Evolutionary conservation across 2,329 filamentous ascomycete species (phyloP).

Genomic region (Huntiella abstrusa): DNA sequence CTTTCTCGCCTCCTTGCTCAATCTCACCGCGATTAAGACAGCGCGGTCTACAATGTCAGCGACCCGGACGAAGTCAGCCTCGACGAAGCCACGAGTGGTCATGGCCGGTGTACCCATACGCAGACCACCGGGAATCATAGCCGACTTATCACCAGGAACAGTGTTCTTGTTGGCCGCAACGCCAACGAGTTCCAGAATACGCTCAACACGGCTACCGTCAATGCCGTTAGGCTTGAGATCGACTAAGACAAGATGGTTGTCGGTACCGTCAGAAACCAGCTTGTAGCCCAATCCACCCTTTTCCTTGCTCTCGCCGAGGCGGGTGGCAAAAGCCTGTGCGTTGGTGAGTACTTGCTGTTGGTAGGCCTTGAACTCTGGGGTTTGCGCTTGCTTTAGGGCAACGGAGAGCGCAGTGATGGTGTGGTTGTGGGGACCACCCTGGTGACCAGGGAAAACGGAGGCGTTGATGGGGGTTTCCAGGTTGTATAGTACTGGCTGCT

Average conservation of each 20-base stretch:
- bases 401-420: constrained; percentile 95
- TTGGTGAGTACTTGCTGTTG: constrained; percentile 85
- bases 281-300: constrained; percentile 71
- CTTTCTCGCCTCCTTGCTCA: constrained; percentile 55
- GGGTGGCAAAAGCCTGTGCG: constrained; percentile 53
- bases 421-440: constrained; percentile 98
- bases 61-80: constrained; percentile 81
- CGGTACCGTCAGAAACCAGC: constrained; percentile 85
- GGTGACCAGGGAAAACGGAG: constrained; percentile 97
- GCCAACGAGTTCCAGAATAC: constrained; percentile 92
- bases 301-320: constrained; percentile 44
- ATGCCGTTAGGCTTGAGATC: constrained; percentile 76
- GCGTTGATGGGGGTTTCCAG: constrained; percentile 95
- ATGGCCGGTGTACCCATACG: constrained; percentile 95
- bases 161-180: constrained; percentile 99
- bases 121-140: constrained; percentile 82
- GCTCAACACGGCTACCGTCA: constrained; percentile 88
- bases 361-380: constrained; percentile 81
- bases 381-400: constrained; percentile 82
- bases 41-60: constrained; percentile 72
- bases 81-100: constrained; percentile 86
- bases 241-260: constrained; percentile 92
- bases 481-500: constrained; percentile 67
- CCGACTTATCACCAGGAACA: constrained; percentile 92
- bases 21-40: constrained; percentile 56